Evolutionary conservation across 768 basidiomycete species (phyloP), one percentile per base, ranked within the genome.

Genomic region (Tylopilus felleus): DNA sequence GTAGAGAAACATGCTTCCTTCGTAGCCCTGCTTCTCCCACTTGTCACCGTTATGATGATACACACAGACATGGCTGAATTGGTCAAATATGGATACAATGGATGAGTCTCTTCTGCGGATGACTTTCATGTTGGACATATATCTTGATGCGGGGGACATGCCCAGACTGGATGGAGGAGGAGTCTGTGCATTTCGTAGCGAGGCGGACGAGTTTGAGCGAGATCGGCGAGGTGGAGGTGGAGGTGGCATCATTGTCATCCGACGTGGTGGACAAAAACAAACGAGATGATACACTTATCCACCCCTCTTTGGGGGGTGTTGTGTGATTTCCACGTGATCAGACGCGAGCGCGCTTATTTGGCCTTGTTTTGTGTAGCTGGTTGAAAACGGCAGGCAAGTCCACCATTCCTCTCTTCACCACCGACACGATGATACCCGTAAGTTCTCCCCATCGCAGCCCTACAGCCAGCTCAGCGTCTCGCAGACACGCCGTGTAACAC

Each of bases 1-100:
- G 63, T 88, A 90, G 60, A 93, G 75, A 72, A 93, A 93, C 84
- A 93, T 90, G 72, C 82, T 86, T n/a, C 90, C 91, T 68, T 93
- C 90, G 65, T 72, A 88, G 40, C 90, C 90, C 56, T 86, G 81
- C 70, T 90, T 91, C 70, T 84, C 82, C 90, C 90, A 93, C 65
- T 83, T 85, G 62, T 79, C 72, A 8, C 78, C 86, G 60, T 88
- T 84, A 65, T 84, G 80, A 65, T 87, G 84, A 62, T 91, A 90
- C 50, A 90, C 75, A 73, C 89, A 90, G 51, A 90, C 89, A 73
- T 92, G 88, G 62, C 85, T 88, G 76, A 92, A 91, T 63, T 91
- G 88, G 73, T 93, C 90, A 61, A 91, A 83, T 62, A 93, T 90
- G 29, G 85, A 83, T 50, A 79, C 73, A 61, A 93, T 91, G 31